Evolutionary conservation across 1,139 yeast species (phyloP), one percentile per base, ranked within the genome.

Genomic region (Blastobotrys elegans): DNA sequence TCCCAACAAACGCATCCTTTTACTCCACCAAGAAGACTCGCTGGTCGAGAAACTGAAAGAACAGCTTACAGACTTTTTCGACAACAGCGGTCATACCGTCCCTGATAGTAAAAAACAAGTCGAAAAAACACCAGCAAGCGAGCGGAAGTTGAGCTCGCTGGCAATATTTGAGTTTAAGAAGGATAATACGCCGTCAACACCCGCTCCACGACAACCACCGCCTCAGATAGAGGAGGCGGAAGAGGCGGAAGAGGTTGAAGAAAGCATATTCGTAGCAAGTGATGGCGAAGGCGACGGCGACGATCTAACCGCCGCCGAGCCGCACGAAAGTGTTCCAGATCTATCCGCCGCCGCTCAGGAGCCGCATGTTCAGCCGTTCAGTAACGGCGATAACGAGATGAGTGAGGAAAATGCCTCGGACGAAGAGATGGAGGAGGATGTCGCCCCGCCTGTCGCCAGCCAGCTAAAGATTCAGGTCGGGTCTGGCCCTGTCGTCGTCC

Each of bases 1-100:
- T 0, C 98, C 98, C 0, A 97, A 92, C 61, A 92, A 92, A 61
- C 71, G 94, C 41, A 76, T 80, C 2, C 72, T 92, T 2, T 61
- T 87, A 56, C 62, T 92, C 1, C 90, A 84, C 49, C 73, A 79
- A 52, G 97, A 90, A 62, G 64, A 66, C 4, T 64, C 67, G 13
- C 62, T 89, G 1, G 57, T 84, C 7, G 84, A 82, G 34, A 65
- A 67, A 1, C 57, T 88, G 2, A 51, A 58, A 20, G 62, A 57
- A 33, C 51, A 53, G 6, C 44, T 68, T 14, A 39, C 50, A 1
- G 50, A 45, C 1, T 51, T 52, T 10, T 62, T 65, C 37, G 63
- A 56, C 6, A 45, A 44, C 5, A 48, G 58, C 2, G 62, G 58
- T 4, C 67, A 63, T 47, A 48, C 56, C 2, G 62, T 68, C 16